A percentile compares a stretch with the other conserved stretches of the same genome.
phyloP scores from a whole-genome alignment of 176 grass and related monocot species.

The Eragrostis curvula region DNA sequence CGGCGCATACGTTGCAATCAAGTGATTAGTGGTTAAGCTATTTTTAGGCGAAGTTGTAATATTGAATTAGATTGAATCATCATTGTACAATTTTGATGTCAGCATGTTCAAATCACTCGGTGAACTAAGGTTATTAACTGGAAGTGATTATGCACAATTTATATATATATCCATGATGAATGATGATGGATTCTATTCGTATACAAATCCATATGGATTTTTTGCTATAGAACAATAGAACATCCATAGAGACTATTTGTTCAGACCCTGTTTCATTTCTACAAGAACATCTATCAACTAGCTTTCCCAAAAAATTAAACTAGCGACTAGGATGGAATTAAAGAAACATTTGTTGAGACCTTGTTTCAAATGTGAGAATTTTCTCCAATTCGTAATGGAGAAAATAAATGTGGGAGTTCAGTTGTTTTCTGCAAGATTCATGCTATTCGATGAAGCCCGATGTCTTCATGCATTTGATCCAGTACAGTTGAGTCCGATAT shows the following conservation, averaged over 20 bases:
- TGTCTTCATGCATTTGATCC: not conserved
- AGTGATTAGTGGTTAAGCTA: conserved; percentile 9
- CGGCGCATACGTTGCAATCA: conserved; percentile 46
- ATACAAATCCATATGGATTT: no score
- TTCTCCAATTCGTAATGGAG: no score
- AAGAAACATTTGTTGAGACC: no score
- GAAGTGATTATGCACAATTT: not conserved
- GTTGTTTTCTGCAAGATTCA: not conserved
- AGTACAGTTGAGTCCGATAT: not conserved
- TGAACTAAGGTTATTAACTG: not conserved
- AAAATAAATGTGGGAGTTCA: not conserved
- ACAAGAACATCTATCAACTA: not conserved
- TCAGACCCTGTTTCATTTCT: not conserved
- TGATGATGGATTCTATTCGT: not conserved
- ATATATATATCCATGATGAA: not conserved
- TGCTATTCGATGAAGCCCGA: not conserved
- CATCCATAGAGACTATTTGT: not conserved
- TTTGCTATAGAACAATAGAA: not conserved
- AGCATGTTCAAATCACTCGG: not conserved
- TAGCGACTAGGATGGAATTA: no score
- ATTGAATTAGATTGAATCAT: not conserved
- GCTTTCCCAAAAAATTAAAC: no score
- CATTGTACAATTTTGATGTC: not conserved
- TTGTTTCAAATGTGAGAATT: no score
- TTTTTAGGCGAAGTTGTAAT: not conserved